phyloP scores from a whole-genome alignment of 148 eudicot genomes.

The Amaranthus hypochondriacus region DNA sequence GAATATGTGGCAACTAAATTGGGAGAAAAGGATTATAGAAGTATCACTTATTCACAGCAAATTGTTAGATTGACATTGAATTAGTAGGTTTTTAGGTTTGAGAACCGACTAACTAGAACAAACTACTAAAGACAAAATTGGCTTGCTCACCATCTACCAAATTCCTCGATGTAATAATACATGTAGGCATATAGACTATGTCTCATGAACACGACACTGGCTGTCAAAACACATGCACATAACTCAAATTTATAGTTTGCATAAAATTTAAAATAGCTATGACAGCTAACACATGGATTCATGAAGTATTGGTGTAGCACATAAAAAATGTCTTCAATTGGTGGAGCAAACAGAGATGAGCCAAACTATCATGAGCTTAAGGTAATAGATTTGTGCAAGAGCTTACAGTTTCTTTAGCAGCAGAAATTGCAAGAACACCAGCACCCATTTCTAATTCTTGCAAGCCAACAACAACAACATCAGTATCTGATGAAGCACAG shows the following conservation, averaged over 20 bases:
- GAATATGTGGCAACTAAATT: not conserved
- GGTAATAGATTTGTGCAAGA: conserved; percentile 3
- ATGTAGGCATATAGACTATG: not conserved
- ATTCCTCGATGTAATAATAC: not conserved
- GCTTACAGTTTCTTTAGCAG: conserved; percentile 94
- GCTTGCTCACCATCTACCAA: not conserved
- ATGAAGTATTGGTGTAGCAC: not conserved
- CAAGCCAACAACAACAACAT: conserved; percentile 74
- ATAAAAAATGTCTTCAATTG: not conserved
- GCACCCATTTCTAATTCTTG: conserved; percentile 99
- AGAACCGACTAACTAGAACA: too few species aligned
- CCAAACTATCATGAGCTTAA: not conserved
- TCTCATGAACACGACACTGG: not conserved
- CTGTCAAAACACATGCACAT: not conserved
- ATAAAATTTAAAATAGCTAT: not conserved
- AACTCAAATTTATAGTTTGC: conserved; percentile 1
- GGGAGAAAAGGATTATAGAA: not conserved
- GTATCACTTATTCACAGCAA: too few species aligned
- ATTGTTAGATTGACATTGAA: too few species aligned
- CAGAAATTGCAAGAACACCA: conserved; percentile 96
- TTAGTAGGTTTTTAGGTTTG: too few species aligned
- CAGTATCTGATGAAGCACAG: conserved; percentile 65
- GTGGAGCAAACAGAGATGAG: not conserved
- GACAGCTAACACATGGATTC: not conserved
- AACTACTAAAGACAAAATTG: not conserved